Conservation (phyloP, 352 stramenopile species). For the Thalassiosira sp. region DNA sequence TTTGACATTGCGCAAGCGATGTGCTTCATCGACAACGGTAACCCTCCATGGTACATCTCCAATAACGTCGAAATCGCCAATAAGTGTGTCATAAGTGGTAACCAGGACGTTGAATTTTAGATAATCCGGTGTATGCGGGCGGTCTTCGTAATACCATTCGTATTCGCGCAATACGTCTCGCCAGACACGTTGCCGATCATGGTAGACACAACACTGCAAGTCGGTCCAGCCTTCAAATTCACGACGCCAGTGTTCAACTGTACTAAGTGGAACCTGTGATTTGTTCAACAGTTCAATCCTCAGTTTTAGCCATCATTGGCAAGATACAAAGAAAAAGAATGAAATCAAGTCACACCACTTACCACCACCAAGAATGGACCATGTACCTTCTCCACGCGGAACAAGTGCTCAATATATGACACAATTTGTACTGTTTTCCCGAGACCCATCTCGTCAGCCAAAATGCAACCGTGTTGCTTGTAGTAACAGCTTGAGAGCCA, state of each 20-base stretch:
- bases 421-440: conserved; percentile 94
- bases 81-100: conserved; percentile 99
- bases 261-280: conserved; percentile 77
- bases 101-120: conserved; percentile 99
- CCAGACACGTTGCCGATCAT: conserved; percentile 90
- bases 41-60: conserved; percentile 95
- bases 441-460: conserved; percentile 98
- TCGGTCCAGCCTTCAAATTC: conserved; percentile 92
- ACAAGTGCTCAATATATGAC: conserved; percentile 94
- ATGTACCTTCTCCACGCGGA: conserved; percentile 90
- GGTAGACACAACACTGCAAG: conserved; percentile 97
- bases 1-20: conserved; percentile 98
- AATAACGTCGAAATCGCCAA: conserved; percentile 93
- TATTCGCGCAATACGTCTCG: conserved; percentile 97
- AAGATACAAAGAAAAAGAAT: background rate
- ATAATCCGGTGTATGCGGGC: conserved; percentile 80
- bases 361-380: conserved; percentile 94
- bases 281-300: background rate
- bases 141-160: conserved; percentile 96
- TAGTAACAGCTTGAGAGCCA: conserved; percentile 99
- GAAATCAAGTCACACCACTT: conserved; percentile 81
- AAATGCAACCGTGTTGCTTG: conserved; percentile 93
- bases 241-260: conserved; percentile 88
- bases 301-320: background rate
- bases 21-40: conserved; percentile 98